Evolutionary conservation across 2,329 filamentous ascomycete genomes (phyloP).

Genomic region (Bretziella fagacearum): DNA sequence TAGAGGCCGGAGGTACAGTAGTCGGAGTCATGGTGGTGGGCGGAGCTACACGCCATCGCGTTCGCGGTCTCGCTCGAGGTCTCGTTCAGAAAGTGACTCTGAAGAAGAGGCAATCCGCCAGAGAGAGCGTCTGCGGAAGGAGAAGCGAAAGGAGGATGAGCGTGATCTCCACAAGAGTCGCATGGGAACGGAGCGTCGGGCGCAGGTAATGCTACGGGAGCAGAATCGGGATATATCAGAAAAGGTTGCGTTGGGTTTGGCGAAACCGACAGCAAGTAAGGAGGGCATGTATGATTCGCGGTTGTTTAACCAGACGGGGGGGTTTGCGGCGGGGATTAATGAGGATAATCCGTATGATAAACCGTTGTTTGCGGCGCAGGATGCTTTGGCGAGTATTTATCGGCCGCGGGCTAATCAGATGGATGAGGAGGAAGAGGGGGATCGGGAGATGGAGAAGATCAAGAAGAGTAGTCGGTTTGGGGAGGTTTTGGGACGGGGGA

Average conservation of each 20-base stretch:
- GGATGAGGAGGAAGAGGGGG: conserved; percentile 60
- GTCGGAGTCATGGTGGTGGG: not conserved
- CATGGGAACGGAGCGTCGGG: conserved; percentile 83
- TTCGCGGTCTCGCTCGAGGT: conserved; percentile 28
- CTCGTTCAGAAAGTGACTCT: conserved; percentile 28
- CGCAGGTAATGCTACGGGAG: conserved; percentile 86
- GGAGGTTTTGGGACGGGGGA: conserved; percentile 75
- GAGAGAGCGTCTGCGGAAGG: conserved; percentile 59
- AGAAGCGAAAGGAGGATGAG: conserved; percentile 67
- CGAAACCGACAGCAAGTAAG: conserved; percentile 80
- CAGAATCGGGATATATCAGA: conserved; percentile 95
- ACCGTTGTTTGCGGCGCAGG: conserved; percentile 86
- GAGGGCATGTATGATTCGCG: conserved; percentile 96
- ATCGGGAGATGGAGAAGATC: conserved; percentile 73
- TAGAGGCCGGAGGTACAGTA: not conserved
- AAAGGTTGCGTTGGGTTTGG: conserved; percentile 84
- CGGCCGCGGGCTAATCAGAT: conserved; percentile 55
- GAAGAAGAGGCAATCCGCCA: conserved; percentile 55
- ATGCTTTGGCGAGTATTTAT: conserved; percentile 90
- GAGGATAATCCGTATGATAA: conserved; percentile 97
- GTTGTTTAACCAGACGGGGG: conserved; percentile 84
- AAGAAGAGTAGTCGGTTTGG: conserved; percentile 68
- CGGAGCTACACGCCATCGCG: not conserved
- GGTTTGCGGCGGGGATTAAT: conserved; percentile 85
- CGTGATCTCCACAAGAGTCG: conserved; percentile 80